Base-by-base conservation (phyloP, 371 early-diverging fungal genomes). In the Mucor saturninus region DNA sequence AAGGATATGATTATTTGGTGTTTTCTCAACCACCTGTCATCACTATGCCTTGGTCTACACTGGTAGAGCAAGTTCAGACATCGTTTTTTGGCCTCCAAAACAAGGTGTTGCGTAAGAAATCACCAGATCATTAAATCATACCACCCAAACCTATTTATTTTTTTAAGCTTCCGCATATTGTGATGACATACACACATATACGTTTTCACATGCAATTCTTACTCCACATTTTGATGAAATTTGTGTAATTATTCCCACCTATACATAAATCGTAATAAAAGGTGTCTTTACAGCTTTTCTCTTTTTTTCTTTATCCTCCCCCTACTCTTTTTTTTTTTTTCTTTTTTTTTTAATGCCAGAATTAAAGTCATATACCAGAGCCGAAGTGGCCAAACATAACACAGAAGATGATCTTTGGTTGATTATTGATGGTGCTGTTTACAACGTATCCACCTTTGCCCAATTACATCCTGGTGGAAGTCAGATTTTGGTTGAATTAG, bases 401-500 rank as follows among this genome's bases (percentile, higher is more conserved):
- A 79, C 78, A 59, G 76, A 81, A 61, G 83, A 86, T 32, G 96
- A 96, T 67, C 77, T 87, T 65, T 99, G 98, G 98, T 93, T 97
- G 71, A 89, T 93, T 46, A 80, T 96, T 46, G 75, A 81, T 40
- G 88, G 89, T 56, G 89, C 90, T 62, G 95, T 98, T 4, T 98
- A 94, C 73, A 92, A 98, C 70, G 86, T 92, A 37, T 94, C 96
- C 39, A 79, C 81, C 5, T 98, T 96, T 72, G 58, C 97, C 54
- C 73, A 88, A 50, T 86, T 86, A 58, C 98, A 98, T 74, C 98
- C 98, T 29, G 98, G 98, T 61, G 98, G 98, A 21, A 77, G 75
- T 56, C 83, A 86, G 56, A 83, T 86, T 30, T 80, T 90, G 52
- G 62, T 79, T 43, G 86, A 88, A 69, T 72, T 83, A 58, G 88